These are phyloP conservation scores for Xylaria sp. DNA, from an alignment of 2,329 filamentous ascomycete genomes.

Conservation along the genomic window DNA sequence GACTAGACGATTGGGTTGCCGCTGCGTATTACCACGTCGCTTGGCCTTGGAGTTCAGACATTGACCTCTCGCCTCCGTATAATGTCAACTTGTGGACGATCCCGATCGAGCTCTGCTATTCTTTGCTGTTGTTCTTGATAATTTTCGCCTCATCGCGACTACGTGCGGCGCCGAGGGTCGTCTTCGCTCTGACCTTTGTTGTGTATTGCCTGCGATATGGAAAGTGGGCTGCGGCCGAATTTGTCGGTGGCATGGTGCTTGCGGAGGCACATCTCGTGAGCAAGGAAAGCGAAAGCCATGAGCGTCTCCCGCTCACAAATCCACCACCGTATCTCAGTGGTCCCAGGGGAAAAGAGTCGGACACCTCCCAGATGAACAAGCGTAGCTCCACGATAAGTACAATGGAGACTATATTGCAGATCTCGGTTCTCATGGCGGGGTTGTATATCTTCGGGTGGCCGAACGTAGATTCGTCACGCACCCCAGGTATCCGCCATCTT, in stretches of 20 bases:
- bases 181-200: slow-evolving; percentile 48
- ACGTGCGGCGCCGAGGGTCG: slow-evolving; percentile 49
- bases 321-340: neutral
- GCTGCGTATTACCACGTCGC: slow-evolving; percentile 42
- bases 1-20: slow-evolving; percentile 46
- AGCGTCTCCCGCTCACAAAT: slow-evolving; percentile 4
- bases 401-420: slow-evolving; percentile 37
- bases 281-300: slow-evolving; percentile 24
- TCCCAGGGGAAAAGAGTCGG: neutral
- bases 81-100: slow-evolving; percentile 62
- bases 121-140: slow-evolving; percentile 57
- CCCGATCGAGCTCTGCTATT: slow-evolving; percentile 59
- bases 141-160: slow-evolving; percentile 52
- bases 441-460: slow-evolving; percentile 56
- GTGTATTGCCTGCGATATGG: slow-evolving; percentile 53
- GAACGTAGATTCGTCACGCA: slow-evolving; percentile 50
- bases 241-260: slow-evolving; percentile 57
- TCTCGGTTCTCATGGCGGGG: slow-evolving; percentile 45
- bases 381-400: slow-evolving; percentile 8
- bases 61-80: slow-evolving; percentile 47
- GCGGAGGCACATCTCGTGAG: slow-evolving; percentile 57
- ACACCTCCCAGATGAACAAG: neutral
- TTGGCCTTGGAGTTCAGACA: slow-evolving; percentile 48
- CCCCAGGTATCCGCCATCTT: slow-evolving; percentile 43
- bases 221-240: slow-evolving; percentile 58